Base-by-base conservation (phyloP, 352 stramenopile species). In the Pythium vanterpoolii region DNA sequence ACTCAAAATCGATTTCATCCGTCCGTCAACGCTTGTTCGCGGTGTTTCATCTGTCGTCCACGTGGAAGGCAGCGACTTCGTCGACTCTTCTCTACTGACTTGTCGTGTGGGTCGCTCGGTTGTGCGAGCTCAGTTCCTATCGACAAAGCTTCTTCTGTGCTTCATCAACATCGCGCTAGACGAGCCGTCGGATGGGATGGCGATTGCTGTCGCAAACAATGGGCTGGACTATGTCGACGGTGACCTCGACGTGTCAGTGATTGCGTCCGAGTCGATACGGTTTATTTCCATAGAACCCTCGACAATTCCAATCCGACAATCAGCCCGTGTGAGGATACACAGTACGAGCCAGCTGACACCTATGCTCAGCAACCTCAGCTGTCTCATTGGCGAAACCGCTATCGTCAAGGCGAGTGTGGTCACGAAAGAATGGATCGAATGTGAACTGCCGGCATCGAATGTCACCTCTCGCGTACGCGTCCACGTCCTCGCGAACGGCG, bases 41-140 rank as follows among this genome's bases (percentile, higher is more conserved):
- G 57, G 57, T 7, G 5, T 38, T 31, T 4, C 26, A 5, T 48
- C 42, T 34, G 19, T 66, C 10, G 19, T 78, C 23, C 56, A 65
- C 13, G 46, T 79, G 2, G 38, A 44, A 27, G 73, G 73, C 26
- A 28, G 11, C 3, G 59, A 76, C 23, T 90, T 87, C 28, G 19
- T 79, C 0, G 68, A 80, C 30, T 77, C 78, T 0, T 43, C 52
- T 9, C n/a, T 75, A 1, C 45, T 90, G 16, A 42, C 38, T 0
- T 90, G 80, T 38, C 49, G 59, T 19, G 58, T 88, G 33, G 65
- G 52, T 34, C 44, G 45, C 0, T n/a, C 52, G 10, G 30, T 27
- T 1, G 45, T 73, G 1, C 46, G 45, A 13, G 76, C 64, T 0
- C 9, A 27, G 18, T 90, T 74, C 23, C n/a, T 59, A 14, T 59